phyloP scores from a whole-genome alignment of 352 stramenopile species.

The Phytophthora melonis region DNA sequence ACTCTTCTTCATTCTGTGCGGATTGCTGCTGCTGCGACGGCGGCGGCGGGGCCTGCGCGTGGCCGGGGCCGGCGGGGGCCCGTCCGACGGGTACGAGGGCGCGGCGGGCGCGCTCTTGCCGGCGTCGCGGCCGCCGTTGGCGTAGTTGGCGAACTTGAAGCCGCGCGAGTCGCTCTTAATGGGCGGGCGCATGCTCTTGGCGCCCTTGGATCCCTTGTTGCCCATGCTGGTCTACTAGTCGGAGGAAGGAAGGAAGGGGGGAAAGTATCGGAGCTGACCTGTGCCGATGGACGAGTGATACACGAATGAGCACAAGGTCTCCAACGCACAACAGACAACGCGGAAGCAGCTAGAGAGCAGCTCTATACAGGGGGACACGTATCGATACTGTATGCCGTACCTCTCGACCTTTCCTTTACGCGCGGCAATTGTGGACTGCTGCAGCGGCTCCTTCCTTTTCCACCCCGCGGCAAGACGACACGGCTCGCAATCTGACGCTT shows the following conservation, averaged over 20 bases:
- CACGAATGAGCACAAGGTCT: conserved; percentile 40
- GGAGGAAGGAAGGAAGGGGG: conserved; percentile 5
- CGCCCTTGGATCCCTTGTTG: conserved; percentile 87
- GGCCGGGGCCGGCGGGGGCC: conserved; percentile 41
- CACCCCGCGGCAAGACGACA: conserved; percentile 30
- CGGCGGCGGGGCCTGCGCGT: conserved; percentile 34
- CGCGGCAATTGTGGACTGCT: conserved; percentile 41
- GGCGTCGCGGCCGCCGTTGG: conserved; percentile 63
- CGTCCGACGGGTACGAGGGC: conserved; percentile 57
- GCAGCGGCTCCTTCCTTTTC: conserved; percentile 27
- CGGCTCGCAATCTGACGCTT: conserved; percentile 35
- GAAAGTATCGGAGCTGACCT: conserved; percentile 42
- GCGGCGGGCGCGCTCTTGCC: conserved; percentile 80
- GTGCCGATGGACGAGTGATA: conserved; percentile 45
- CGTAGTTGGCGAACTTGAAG: conserved; percentile 75
- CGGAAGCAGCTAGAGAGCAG: not conserved
- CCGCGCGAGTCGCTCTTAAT: conserved; percentile 88
- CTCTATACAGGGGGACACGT: conserved; percentile 1
- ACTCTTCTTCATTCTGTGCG: conserved; percentile 64
- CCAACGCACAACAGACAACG: conserved; percentile 6
- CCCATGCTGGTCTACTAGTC: conserved; percentile 56
- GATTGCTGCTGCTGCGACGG: conserved; percentile 33
- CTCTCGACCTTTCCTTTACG: conserved; percentile 37
- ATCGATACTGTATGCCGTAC: conserved; percentile 16
- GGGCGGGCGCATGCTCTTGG: conserved; percentile 67